Evolutionary conservation across 441 rosid genomes (phyloP).

Genomic region (Breynia disticha): DNA sequence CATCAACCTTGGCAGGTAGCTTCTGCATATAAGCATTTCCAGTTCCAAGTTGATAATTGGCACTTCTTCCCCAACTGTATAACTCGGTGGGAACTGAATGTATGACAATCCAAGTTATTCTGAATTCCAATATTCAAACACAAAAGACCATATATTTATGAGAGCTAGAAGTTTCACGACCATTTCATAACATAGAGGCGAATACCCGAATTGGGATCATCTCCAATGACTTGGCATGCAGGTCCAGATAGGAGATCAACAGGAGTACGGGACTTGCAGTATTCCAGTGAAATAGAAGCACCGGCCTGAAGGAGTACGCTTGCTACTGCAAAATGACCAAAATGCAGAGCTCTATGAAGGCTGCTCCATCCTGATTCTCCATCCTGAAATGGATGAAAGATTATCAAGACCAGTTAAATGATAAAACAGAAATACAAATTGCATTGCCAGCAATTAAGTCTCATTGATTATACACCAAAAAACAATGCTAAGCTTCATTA

Average conservation of each 20-base stretch:
- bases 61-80: slow-evolving; percentile 97
- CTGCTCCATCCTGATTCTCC: slow-evolving; percentile 99
- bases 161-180: slow-evolving; percentile 12
- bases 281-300: slow-evolving; percentile 70
- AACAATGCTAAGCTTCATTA: no score
- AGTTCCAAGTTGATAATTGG: slow-evolving; percentile 97
- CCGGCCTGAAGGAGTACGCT: slow-evolving; percentile 69
- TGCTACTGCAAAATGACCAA: slow-evolving; percentile 98
- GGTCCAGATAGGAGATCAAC: slow-evolving; percentile 92
- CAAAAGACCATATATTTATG: slow-evolving; percentile 2
- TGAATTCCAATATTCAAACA: slow-evolving; percentile 4
- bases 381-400: slow-evolving; percentile 47
- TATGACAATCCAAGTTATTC: slow-evolving; percentile 16
- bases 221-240: slow-evolving; percentile 56
- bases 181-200: slow-evolving; percentile 17
- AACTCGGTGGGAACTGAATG: slow-evolving; percentile 70
- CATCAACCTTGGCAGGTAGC: slow-evolving; percentile 89
- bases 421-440: no score
- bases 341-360: slow-evolving; percentile 94
- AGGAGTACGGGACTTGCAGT: slow-evolving; percentile 66
- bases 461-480: no score
- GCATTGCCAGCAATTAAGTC: no score
- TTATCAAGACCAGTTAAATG: background rate
- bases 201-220: slow-evolving; percentile 44
- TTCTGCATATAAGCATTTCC: slow-evolving; percentile 86